phyloP scores from a whole-genome alignment of 2,329 filamentous ascomycete species.

The Amylocarpus encephaloides region DNA sequence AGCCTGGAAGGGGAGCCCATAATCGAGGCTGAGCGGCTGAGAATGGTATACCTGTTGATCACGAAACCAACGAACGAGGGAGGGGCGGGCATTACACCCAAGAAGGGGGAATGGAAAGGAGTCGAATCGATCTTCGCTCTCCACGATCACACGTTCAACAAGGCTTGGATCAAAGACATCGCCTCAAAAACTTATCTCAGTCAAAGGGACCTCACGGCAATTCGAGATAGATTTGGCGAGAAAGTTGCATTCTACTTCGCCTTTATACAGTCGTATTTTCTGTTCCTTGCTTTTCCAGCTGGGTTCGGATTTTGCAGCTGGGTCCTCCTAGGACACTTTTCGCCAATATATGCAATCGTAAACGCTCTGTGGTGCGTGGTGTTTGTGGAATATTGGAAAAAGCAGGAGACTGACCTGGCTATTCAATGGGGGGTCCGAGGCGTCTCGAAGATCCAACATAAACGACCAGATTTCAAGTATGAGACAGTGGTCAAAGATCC shows the following conservation, averaged over 20 bases:
- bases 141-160: slow-evolving; percentile 71
- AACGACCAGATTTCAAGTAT: slow-evolving; percentile 70
- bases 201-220: slow-evolving; percentile 61
- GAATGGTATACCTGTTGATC: slow-evolving; percentile 81
- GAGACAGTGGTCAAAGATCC: slow-evolving; percentile 73
- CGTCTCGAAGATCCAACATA: slow-evolving; percentile 74
- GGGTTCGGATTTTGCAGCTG: slow-evolving; percentile 70
- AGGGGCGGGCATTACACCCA: slow-evolving; percentile 70
- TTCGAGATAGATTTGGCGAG: slow-evolving; percentile 72
- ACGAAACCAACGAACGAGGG: slow-evolving; percentile 67
- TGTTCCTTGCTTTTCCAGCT: slow-evolving; percentile 76
- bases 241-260: slow-evolving; percentile 93
- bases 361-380: slow-evolving; percentile 82
- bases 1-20: slow-evolving; percentile 69
- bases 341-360: slow-evolving; percentile 68
- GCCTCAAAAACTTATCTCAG: slow-evolving; percentile 64
- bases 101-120: slow-evolving; percentile 63
- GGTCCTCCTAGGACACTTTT: slow-evolving; percentile 80
- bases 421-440: slow-evolving; percentile 85
- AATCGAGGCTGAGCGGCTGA: slow-evolving; percentile 79
- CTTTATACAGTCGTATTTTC: slow-evolving; percentile 86
- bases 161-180: slow-evolving; percentile 67
- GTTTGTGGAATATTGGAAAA: slow-evolving; percentile 95
- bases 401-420: slow-evolving; percentile 79
- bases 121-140: slow-evolving; percentile 72